phyloP scores from a whole-genome alignment of 306 rosid species.

The Adenanthera pavonina region DNA sequence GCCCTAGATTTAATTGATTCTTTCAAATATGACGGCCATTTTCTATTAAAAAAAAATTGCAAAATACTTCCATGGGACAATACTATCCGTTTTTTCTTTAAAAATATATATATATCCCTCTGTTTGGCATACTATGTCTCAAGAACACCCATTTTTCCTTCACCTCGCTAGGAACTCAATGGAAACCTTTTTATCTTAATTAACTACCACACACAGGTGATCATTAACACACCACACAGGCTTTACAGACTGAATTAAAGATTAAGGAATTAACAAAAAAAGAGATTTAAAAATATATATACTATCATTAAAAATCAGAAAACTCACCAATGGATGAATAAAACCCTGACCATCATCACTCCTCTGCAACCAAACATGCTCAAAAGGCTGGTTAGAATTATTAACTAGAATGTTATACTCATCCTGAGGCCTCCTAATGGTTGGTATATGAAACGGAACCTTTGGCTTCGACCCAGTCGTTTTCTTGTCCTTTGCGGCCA shows the following conservation, averaged over 20 bases:
- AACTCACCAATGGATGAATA: slow-evolving; percentile 86
- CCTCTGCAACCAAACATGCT: slow-evolving; percentile 84
- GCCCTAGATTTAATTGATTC: neutral
- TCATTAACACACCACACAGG: neutral
- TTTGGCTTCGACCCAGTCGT: slow-evolving; percentile 51
- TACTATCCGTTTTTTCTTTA: neutral
- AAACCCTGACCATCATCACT: slow-evolving; percentile 76
- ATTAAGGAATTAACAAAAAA: neutral
- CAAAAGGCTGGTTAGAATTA: slow-evolving; percentile 75
- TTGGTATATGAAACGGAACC: slow-evolving; percentile 80
- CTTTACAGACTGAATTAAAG: neutral
- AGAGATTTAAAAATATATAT: neutral
- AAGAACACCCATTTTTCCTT: neutral
- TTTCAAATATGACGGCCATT: neutral
- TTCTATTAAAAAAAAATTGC: slow-evolving; percentile 1
- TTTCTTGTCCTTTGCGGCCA: slow-evolving; percentile 50
- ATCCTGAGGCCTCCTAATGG: slow-evolving; percentile 79
- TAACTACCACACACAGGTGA: neutral
- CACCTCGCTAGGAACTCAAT: neutral
- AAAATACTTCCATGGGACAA: too few relatives aligned
- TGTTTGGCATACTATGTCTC: neutral
- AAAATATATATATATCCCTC: neutral
- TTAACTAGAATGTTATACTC: slow-evolving; percentile 65
- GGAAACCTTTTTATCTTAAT: neutral
- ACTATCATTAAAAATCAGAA: slow-evolving; percentile 7